Conservation (phyloP, 495 filamentous ascomycete species). For the Staphylotrichum longicolle region DNA sequence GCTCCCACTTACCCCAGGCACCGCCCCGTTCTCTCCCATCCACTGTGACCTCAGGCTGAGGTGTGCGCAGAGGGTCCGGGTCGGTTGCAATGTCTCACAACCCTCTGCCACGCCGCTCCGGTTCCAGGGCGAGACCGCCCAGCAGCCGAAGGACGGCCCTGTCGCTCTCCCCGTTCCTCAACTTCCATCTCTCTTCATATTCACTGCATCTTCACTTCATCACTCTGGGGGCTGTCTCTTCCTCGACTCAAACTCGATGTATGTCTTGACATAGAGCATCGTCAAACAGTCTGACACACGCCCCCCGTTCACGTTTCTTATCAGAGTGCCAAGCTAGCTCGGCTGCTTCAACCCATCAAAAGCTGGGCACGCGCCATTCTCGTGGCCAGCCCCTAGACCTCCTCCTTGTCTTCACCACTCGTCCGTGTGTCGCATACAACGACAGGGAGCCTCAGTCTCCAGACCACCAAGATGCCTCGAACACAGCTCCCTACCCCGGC, state of each 20-base stretch:
- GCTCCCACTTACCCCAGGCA: conserved; percentile 1
- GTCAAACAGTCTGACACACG: neutral
- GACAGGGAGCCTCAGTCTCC: too few species aligned
- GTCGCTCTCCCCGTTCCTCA: neutral
- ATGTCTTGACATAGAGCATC: neutral
- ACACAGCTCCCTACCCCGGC: conserved; percentile 77
- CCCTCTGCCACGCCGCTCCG: neutral
- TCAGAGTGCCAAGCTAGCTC: conserved; percentile 4
- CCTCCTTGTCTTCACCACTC: too few species aligned
- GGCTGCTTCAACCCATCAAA: conserved; percentile 10
- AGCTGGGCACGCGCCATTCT: conserved; percentile 13
- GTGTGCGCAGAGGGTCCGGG: conserved; percentile 1
- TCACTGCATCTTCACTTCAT: too few species aligned
- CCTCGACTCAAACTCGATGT: too few species aligned
- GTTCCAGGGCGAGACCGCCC: too few species aligned
- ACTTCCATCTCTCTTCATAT: too few species aligned
- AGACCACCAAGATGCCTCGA: conserved; percentile 59
- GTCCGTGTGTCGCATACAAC: too few species aligned
- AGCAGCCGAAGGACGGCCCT: neutral
- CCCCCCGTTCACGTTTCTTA: neutral
- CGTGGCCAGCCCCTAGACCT: neutral
- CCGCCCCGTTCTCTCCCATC: neutral
- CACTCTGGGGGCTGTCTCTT: too few species aligned
- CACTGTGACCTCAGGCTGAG: conserved; percentile 15
- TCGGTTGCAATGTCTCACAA: conserved; percentile 10